Percentiles rank a stretch among this genome's conserved stretches.
Evolutionary conservation across 2,329 filamentous ascomycete species (phyloP).

Genomic region (Epichloe sp.): DNA sequence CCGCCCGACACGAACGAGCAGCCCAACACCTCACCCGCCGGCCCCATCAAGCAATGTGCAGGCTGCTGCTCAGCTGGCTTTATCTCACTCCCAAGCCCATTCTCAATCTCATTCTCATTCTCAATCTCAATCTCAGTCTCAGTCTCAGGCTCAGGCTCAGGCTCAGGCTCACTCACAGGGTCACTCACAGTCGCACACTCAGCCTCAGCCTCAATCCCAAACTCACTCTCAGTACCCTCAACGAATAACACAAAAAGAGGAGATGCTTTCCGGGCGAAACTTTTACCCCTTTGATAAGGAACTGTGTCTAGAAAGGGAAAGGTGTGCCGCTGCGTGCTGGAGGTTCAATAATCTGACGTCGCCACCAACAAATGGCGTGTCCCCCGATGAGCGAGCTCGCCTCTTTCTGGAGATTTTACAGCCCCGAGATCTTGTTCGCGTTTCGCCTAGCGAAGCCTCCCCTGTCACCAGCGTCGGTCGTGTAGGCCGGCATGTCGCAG

Average conservation of each 20-base stretch:
- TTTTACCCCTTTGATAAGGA: slow-evolving; percentile 70
- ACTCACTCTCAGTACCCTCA: slow-evolving; percentile 28
- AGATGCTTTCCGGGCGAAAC: slow-evolving; percentile 71
- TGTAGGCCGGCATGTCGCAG: slow-evolving; percentile 61
- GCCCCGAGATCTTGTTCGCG: slow-evolving; percentile 41
- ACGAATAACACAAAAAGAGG: slow-evolving; percentile 62
- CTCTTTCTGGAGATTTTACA: slow-evolving; percentile 61
- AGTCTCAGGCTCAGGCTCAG: neutral
- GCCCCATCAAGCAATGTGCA: slow-evolving; percentile 29
- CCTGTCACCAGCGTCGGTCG: slow-evolving; percentile 41
- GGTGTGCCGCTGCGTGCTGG: slow-evolving; percentile 70
- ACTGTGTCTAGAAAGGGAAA: slow-evolving; percentile 70
- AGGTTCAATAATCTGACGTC: slow-evolving; percentile 69
- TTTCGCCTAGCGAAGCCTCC: slow-evolving; percentile 43
- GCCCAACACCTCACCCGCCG: slow-evolving; percentile 27
- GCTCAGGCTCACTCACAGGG: slow-evolving; percentile 13
- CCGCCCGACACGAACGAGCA: slow-evolving; percentile 36
- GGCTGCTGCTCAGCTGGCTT: slow-evolving; percentile 44
- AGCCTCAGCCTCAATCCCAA: slow-evolving; percentile 15
- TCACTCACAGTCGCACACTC: slow-evolving; percentile 16
- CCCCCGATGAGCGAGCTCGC: slow-evolving; percentile 51
- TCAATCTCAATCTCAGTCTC: slow-evolving; percentile 35
- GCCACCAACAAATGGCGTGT: slow-evolving; percentile 60
- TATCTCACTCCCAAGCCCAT: slow-evolving; percentile 41
- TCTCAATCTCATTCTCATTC: slow-evolving; percentile 36